Evolutionary conservation across 139 green algal species (phyloP).

Genomic region (Trebouxia sp.): DNA sequence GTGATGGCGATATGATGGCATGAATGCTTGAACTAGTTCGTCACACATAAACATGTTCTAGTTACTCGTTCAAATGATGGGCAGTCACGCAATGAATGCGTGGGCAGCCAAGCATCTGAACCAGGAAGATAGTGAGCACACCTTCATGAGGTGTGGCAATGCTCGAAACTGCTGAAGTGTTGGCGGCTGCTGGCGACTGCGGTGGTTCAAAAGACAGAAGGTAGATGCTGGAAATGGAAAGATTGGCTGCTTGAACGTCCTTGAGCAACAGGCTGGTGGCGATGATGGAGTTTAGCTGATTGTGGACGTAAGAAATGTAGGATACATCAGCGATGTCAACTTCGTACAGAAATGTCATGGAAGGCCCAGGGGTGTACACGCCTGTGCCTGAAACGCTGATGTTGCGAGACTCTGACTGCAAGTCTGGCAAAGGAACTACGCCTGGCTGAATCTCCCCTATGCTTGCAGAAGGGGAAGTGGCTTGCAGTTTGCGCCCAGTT

Average conservation of each 20-base stretch:
- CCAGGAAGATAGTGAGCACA: no score
- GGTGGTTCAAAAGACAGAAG: background rate
- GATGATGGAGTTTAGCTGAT: slow-evolving; percentile 19
- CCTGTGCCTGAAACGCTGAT: background rate
- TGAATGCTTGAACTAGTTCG: no score
- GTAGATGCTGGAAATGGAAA: slow-evolving; percentile 8
- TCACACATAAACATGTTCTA: no score
- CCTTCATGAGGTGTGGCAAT: no score
- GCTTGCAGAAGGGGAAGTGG: background rate
- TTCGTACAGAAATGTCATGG: slow-evolving; percentile 22
- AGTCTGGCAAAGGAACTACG: background rate
- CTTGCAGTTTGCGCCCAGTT: background rate
- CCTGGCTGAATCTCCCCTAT: background rate
- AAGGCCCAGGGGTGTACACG: background rate
- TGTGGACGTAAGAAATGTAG: background rate
- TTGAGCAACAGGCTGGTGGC: slow-evolving; percentile 7
- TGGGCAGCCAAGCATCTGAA: background rate
- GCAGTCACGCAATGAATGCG: no score
- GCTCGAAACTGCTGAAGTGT: background rate
- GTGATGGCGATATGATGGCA: no score
- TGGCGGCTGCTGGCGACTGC: background rate
- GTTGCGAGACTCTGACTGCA: background rate
- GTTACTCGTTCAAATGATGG: no score
- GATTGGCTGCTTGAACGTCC: slow-evolving; percentile 13
- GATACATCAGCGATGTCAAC: background rate